Percentiles rank a stretch among this genome's conserved stretches.
Conservation (phyloP, 2,329 filamentous ascomycete species). For the Basipetospora chlamydospora region DNA sequence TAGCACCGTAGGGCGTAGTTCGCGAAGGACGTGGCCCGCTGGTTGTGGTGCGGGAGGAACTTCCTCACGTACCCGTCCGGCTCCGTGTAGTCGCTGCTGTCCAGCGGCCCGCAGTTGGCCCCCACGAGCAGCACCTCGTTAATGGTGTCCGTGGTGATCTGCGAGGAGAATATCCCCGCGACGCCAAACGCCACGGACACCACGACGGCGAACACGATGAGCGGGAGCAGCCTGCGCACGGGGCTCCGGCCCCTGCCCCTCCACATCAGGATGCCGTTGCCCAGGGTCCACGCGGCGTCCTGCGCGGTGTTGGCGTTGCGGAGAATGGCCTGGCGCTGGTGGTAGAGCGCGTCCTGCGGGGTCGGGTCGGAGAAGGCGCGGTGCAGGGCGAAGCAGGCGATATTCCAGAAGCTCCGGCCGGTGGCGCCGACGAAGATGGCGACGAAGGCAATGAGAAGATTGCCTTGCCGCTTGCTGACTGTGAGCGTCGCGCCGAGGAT, state of each 20-base stretch:
- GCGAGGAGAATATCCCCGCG: conserved; percentile 6
- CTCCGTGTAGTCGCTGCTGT: not conserved
- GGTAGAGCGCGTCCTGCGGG: conserved; percentile 12
- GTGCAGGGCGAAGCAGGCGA: conserved; percentile 12
- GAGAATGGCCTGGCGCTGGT: conserved; percentile 14
- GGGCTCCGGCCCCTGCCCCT: not conserved
- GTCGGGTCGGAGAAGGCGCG: conserved; percentile 7
- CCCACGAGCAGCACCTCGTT: conserved; percentile 4
- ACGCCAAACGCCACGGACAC: conserved; percentile 2
- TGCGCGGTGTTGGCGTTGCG: conserved; percentile 9
- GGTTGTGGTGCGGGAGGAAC: not conserved
- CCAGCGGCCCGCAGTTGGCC: conserved; percentile 5
- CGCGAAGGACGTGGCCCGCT: conserved; percentile 4
- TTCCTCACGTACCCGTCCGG: not conserved
- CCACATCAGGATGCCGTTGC: conserved; percentile 9
- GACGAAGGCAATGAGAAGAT: conserved; percentile 18
- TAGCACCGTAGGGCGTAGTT: conserved; percentile 13
- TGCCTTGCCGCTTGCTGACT: conserved; percentile 13
- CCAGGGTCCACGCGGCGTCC: conserved; percentile 4
- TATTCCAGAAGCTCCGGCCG: conserved; percentile 11
- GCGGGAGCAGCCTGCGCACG: conserved; percentile 4
- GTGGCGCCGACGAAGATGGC: conserved; percentile 17
- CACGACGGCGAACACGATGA: not conserved
- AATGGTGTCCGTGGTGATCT: conserved; percentile 4
- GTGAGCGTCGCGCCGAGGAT: conserved; percentile 18